phyloP scores from a whole-genome alignment of 257 asterid genomes.

The Knoxia roxburghii region DNA sequence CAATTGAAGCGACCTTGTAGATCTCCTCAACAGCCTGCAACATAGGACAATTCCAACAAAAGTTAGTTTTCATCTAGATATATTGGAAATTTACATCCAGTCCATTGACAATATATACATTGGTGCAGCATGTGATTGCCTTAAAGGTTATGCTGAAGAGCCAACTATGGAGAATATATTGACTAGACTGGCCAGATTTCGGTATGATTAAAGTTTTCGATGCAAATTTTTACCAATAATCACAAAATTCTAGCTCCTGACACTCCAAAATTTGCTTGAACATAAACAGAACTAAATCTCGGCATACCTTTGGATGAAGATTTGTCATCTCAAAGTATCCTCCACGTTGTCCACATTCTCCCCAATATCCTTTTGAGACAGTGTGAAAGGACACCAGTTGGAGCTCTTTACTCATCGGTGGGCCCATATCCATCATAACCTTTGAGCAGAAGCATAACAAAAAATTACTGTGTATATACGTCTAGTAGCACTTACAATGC shows the following conservation, averaged over 20 bases:
- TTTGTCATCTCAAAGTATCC: constrained; percentile 99
- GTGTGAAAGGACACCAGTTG: constrained; percentile 96
- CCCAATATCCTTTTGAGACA: constrained; percentile 91
- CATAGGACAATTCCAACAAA: background rate
- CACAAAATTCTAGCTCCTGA: background rate
- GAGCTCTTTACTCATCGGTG: constrained; percentile 71
- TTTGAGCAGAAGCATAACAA: constrained; percentile 21
- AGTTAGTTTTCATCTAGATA: constrained; percentile 4
- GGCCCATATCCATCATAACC: constrained; percentile 92
- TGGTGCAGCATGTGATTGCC: background rate
- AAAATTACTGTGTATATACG: background rate
- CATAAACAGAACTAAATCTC: constrained; percentile 1
- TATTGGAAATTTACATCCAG: background rate
- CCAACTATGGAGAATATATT: background rate
- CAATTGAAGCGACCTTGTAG: constrained; percentile 90
- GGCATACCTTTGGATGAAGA: constrained; percentile 71
- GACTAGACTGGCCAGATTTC: too few relatives aligned
- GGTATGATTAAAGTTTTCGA: background rate
- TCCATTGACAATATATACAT: background rate
- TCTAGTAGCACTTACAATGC: background rate
- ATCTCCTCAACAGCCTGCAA: constrained; percentile 94
- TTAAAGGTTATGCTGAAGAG: background rate
- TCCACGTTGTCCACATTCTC: constrained; percentile 99
- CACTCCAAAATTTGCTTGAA: constrained; percentile 4
- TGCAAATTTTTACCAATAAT: background rate